Base-by-base conservation (phyloP, 306 rosid species). In the Aeschynomene evenia region DNA sequence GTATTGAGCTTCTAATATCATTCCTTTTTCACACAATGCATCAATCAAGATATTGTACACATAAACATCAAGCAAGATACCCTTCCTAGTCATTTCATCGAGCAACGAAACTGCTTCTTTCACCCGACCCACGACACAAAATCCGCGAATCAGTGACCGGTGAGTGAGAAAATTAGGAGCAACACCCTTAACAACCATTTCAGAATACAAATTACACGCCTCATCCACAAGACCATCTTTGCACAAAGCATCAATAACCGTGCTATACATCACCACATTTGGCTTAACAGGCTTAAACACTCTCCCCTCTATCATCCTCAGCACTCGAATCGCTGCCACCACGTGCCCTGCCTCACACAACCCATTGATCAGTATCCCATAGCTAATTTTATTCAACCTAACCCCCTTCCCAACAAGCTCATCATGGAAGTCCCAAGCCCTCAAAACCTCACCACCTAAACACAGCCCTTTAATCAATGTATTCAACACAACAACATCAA, bases 211-310 rank as follows among this genome's bases (percentile, higher is more conserved):
- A 7, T 12, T 66, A 43, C 21, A 19, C 3, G 60, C 81, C 71
- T 70, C 76, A 31, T 53, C 22, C 52, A 77, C 31, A 22, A 21
- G 34, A 3, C 61, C 76, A 5, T 62, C 37, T 48, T 28, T 77
- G 40, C 72, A 69, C 42, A 77, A 70, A 29, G 28, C 22, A 20
- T 70, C 60, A 18, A 77, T 70, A 23, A 77, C 5, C 16, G 19
- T 70, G 24, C 76, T 77, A 52, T 77, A 77, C 66, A 70, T 77
- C 0, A 69, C 43, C 15, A 62, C 76, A 62, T 69, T 67, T 7
- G 45, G 58, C 57, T 52, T 62, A 28, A 28, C 31, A 2, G n/a
- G n/a, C n/a, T n/a, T n/a, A n/a, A n/a, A 61, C 21, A n/a, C 40
- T 0, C 7, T 21, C 16, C 36, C 49, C 21, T 51, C 40, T 2